Base-by-base conservation (phyloP, 2,329 filamentous ascomycete genomes). In the Aspergillus caelatus region DNA sequence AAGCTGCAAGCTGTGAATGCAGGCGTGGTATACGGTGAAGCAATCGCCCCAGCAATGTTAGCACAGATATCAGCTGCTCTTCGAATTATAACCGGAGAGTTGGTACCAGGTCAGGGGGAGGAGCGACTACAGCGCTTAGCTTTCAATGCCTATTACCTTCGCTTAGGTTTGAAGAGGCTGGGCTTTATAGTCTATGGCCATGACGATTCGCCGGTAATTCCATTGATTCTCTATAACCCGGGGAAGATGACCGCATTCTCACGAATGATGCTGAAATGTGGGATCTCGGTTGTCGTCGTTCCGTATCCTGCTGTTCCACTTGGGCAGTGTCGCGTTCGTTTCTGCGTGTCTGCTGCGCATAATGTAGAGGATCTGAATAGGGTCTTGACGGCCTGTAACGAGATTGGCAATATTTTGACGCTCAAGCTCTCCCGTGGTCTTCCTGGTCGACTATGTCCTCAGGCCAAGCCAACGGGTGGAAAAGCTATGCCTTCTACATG, bases 171-270 rank as follows among this genome's bases (percentile, higher is more conserved):
- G 73, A 99, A 98, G 86, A 92, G 95, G 70, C 89, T 99, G 57
- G 95, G 95, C 56, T 94, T 93, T 81, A 99, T 99, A 75, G 91
- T 97, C 60, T 97, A 96, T 75, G 95, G 95, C 65, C 93, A 98
- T 77, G 95, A 99, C 75, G 95, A 99, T 81, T 97, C 94, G 5
- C 95, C 95, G 61, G 98, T 99, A 71, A 94, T 99, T 71, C 95
- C 95, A 59, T 80, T 99, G 69, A 87, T 97, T 74, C 88, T 99
- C 32, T 99, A 97, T 85, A 93, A 98, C 81, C 95, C 95, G n/a
- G 95, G 92, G 72, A 99, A 99, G 83, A 97, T 99, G 85, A 92
- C 94, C 7, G 94, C 95, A 63, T 99, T 99, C 80, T 97, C 93
- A 56, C 95, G 97, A 77, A 95, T 98, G 79, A 98, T 99, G 95